phyloP scores from a whole-genome alignment of 345 rosid species.

The Gossypium ekmanianum region DNA sequence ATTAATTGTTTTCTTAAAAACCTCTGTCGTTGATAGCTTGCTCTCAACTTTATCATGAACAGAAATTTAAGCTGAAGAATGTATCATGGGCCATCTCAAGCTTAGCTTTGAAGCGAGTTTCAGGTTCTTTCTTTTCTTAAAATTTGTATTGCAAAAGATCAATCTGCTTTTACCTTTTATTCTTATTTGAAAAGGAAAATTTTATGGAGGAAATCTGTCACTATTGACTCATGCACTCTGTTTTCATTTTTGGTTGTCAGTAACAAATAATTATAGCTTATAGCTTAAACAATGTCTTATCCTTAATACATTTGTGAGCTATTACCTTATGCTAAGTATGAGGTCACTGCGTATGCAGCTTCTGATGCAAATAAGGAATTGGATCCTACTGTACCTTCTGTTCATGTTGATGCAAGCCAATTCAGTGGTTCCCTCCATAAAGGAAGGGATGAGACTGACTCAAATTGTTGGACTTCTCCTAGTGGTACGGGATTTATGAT shows the following conservation, averaged over 20 bases:
- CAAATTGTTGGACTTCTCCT: conserved; percentile 90
- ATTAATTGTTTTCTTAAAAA: not conserved
- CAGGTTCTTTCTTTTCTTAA: conserved; percentile 50
- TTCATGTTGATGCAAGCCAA: conserved; percentile 48
- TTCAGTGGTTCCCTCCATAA: conserved; percentile 60
- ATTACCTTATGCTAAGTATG: conserved; percentile 19
- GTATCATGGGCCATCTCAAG: conserved; percentile 90
- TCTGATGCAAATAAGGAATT: conserved; percentile 58
- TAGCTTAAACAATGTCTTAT: not conserved
- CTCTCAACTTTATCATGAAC: conserved; percentile 38
- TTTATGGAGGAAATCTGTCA: not conserved
- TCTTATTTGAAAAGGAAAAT: not conserved
- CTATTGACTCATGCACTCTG: conserved; percentile 1
- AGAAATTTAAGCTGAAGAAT: conserved; percentile 80
- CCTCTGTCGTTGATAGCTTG: conserved; percentile 25
- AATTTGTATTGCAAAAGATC: conserved; percentile 1
- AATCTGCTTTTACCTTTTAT: not conserved
- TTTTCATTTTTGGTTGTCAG: conserved; percentile 4
- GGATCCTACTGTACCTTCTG: conserved; percentile 48
- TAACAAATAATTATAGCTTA: not conserved
- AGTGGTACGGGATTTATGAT: conserved; percentile 87
- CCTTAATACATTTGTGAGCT: not conserved
- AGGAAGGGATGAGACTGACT: conserved; percentile 57
- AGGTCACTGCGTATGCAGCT: conserved; percentile 38
- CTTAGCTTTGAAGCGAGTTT: conserved; percentile 62